phyloP scores from a whole-genome alignment of 148 eudicot genomes.

The Vaccinium vitisidaea region DNA sequence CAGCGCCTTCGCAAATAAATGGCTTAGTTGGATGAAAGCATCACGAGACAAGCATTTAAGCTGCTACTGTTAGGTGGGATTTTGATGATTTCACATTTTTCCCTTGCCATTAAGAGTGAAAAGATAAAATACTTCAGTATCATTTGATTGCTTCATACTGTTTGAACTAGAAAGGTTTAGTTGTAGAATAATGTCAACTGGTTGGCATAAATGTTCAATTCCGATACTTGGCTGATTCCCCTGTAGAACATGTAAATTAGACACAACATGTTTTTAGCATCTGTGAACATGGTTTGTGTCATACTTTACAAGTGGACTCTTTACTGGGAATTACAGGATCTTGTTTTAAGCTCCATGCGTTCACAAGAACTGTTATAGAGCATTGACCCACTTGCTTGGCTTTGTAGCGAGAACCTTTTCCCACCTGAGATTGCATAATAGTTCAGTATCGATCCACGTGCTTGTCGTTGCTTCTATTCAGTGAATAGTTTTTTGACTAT shows the following conservation, averaged over 20 bases:
- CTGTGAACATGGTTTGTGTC: not conserved
- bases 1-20: constrained; percentile 14
- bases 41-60: not conserved
- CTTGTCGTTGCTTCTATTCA: not conserved
- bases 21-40: constrained; percentile 13
- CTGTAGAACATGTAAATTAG: not conserved
- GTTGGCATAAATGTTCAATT: not conserved
- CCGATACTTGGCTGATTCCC: not conserved
- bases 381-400: not conserved
- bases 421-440: not conserved
- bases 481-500: not conserved
- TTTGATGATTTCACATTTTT: constrained; percentile 11
- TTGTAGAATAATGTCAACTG: constrained; percentile 11
- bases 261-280: not conserved
- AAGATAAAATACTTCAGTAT: constrained; percentile 3
- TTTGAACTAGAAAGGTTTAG: constrained; percentile 8
- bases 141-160: constrained; percentile 11
- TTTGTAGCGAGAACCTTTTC: not conserved
- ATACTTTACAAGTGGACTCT: not conserved
- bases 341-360: not conserved
- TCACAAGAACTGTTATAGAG: not conserved
- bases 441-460: not conserved
- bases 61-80: constrained; percentile 19
- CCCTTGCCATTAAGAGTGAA: constrained; percentile 11
- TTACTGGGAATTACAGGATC: not conserved